Conservation (phyloP, 371 early-diverging fungal species). For the Vavraia culicis region DNA sequence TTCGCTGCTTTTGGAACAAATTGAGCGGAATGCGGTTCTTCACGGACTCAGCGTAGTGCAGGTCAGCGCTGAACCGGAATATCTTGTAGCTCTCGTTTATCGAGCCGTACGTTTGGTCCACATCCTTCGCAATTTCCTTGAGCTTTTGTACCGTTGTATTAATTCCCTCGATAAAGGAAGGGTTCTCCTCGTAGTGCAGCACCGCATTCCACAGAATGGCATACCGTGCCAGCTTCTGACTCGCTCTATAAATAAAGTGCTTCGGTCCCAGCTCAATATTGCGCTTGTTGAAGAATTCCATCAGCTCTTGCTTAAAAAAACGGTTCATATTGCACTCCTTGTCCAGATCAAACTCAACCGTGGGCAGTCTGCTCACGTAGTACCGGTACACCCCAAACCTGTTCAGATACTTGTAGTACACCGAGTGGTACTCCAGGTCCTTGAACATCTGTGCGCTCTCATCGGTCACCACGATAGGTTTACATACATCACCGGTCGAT, state of each 20-base stretch:
- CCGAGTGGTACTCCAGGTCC: slow-evolving; percentile 26
- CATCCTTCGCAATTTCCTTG: no score
- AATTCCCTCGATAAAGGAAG: no score
- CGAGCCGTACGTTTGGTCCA: no score
- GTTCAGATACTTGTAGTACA: slow-evolving; percentile 16
- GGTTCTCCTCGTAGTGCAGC: slow-evolving; percentile 22
- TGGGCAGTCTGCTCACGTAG: slow-evolving; percentile 26
- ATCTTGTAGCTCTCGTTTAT: slow-evolving; percentile 1
- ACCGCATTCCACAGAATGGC: slow-evolving; percentile 32
- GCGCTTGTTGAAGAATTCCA: slow-evolving; percentile 11
- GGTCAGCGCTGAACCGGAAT: background rate
- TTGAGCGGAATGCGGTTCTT: slow-evolving; percentile 3
- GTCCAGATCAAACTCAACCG: slow-evolving; percentile 34
- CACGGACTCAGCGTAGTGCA: no score
- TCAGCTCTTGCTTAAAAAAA: slow-evolving; percentile 20
- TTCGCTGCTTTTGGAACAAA: slow-evolving; percentile 16
- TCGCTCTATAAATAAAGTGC: slow-evolving; percentile 35
- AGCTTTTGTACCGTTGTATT: no score
- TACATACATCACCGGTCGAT: background rate
- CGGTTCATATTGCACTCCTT: background rate
- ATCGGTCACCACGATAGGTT: slow-evolving; percentile 4
- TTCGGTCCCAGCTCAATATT: slow-evolving; percentile 24
- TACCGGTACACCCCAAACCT: slow-evolving; percentile 14
- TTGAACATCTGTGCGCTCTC: background rate
- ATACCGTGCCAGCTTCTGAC: slow-evolving; percentile 30